phyloP scores from a whole-genome alignment of 148 eudicot species.

The Chenopodium album region DNA sequence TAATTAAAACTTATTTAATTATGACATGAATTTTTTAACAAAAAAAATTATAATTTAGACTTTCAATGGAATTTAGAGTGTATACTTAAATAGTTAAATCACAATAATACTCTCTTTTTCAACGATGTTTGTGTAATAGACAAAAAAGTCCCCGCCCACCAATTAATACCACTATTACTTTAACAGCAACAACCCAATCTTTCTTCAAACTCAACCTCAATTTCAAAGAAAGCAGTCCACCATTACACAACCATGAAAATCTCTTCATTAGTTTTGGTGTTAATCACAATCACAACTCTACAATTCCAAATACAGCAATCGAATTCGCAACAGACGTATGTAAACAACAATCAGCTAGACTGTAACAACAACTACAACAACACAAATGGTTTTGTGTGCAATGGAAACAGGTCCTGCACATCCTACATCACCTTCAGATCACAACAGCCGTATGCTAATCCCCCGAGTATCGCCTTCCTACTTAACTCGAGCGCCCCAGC shows the following conservation, averaged over 20 bases:
- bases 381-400: slow-evolving; percentile 62
- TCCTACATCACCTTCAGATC: slow-evolving; percentile 76
- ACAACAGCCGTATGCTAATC: slow-evolving; percentile 40
- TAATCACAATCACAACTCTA: slow-evolving; percentile 11
- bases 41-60: too few relatives aligned
- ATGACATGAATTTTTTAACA: neutral
- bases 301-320: slow-evolving; percentile 16
- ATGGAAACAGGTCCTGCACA: slow-evolving; percentile 36
- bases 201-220: neutral
- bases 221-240: neutral
- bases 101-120: neutral
- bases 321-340: slow-evolving; percentile 53
- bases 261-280: neutral
- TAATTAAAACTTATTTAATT: too few relatives aligned
- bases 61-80: too few relatives aligned
- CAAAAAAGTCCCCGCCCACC: neutral
- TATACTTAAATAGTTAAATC: too few relatives aligned
- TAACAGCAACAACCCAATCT: neutral
- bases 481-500: slow-evolving; percentile 39
- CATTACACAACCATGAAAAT: neutral
- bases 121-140: neutral
- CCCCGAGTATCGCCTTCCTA: slow-evolving; percentile 48
- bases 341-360: slow-evolving; percentile 59
- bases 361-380: slow-evolving; percentile 33
- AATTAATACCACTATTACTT: neutral